Conservation (phyloP, 345 rosid genomes). For the Abelmoschus esculentus region DNA sequence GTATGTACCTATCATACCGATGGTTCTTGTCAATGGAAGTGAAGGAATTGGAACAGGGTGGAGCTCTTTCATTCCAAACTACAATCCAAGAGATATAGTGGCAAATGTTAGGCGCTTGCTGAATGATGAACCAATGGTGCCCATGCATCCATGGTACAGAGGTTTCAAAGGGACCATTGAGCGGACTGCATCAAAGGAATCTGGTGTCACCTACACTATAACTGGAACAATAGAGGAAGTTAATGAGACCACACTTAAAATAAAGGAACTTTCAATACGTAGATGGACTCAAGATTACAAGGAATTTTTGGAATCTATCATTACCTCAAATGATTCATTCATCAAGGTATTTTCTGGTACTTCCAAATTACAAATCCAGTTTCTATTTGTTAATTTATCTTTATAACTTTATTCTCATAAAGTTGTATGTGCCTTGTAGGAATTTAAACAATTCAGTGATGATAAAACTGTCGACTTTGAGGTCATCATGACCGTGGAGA, state of each 20-base stretch:
- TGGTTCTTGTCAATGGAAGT: slow-evolving; percentile 84
- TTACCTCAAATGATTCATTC: slow-evolving; percentile 36
- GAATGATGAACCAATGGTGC: slow-evolving; percentile 65
- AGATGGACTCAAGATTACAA: slow-evolving; percentile 85
- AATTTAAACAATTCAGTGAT: slow-evolving; percentile 33
- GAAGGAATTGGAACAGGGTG: slow-evolving; percentile 99
- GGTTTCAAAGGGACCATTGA: slow-evolving; percentile 82
- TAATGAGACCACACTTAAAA: slow-evolving; percentile 50
- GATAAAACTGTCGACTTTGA: slow-evolving; percentile 40
- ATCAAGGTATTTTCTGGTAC: slow-evolving; percentile 38
- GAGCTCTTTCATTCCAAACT: slow-evolving; percentile 86
- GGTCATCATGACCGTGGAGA: slow-evolving; percentile 45
- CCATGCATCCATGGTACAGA: slow-evolving; percentile 98
- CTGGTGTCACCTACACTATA: slow-evolving; percentile 54
- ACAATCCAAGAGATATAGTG: slow-evolving; percentile 79
- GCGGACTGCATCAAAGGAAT: slow-evolving; percentile 59
- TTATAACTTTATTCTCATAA: slow-evolving; percentile 12
- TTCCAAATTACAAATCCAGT: background rate
- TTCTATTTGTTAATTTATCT: background rate
- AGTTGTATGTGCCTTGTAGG: slow-evolving; percentile 34
- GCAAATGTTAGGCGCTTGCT: slow-evolving; percentile 62
- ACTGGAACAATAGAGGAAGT: slow-evolving; percentile 64
- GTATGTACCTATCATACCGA: slow-evolving; percentile 92
- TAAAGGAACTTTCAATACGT: slow-evolving; percentile 79
- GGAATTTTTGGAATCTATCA: slow-evolving; percentile 45